Conservation (phyloP, 306 rosid genomes). For the Pyrus bretschneideri region DNA sequence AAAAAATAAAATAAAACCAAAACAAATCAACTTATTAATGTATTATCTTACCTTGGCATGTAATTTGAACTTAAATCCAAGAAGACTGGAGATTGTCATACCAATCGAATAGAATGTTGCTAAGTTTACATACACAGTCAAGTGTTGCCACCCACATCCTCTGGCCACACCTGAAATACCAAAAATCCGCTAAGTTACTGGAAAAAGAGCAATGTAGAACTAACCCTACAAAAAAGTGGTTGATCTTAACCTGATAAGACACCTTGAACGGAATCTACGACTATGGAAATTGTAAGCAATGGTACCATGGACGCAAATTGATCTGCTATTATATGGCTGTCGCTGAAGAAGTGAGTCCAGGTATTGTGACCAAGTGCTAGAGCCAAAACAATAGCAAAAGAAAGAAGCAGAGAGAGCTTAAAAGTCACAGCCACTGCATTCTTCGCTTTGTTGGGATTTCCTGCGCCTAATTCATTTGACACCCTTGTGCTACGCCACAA, state of each 20-base stretch:
- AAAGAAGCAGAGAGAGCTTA: slow-evolving; percentile 58
- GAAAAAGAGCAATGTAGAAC: not conserved
- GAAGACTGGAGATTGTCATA: slow-evolving; percentile 49
- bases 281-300: slow-evolving; percentile 56
- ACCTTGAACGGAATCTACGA: slow-evolving; percentile 63
- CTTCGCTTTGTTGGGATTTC: slow-evolving; percentile 50
- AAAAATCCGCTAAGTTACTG: not conserved
- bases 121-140: slow-evolving; percentile 54
- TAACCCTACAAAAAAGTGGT: not conserved
- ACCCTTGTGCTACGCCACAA: slow-evolving; percentile 59
- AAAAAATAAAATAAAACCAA: not conserved
- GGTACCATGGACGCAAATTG: slow-evolving; percentile 69
- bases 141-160: slow-evolving; percentile 80
- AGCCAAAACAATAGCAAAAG: slow-evolving; percentile 33
- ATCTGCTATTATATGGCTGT: slow-evolving; percentile 28
- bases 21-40: not conserved
- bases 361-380: slow-evolving; percentile 49
- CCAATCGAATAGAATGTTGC: slow-evolving; percentile 59
- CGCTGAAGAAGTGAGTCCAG: slow-evolving; percentile 63
- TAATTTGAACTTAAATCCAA: slow-evolving; percentile 47
- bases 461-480: slow-evolving; percentile 87
- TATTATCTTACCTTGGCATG: slow-evolving; percentile 36
- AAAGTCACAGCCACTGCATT: slow-evolving; percentile 61
- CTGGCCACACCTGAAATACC: slow-evolving; percentile 57
- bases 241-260: slow-evolving; percentile 66